These are phyloP conservation scores for Phytophthora meadii DNA, from an alignment of 352 stramenopile genomes.

Conservation along the genomic window DNA sequence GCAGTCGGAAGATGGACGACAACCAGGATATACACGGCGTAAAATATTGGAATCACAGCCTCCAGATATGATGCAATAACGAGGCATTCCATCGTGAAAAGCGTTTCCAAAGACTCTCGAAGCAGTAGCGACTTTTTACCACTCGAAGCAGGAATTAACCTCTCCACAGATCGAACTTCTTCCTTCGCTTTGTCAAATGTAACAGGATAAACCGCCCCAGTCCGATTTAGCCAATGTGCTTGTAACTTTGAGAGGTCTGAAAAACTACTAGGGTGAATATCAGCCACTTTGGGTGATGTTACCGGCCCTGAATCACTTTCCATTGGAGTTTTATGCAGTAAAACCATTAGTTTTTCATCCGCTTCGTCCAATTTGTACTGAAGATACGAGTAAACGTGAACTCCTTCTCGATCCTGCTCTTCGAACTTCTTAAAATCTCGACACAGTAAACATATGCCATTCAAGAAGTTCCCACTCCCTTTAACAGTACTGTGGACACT, in stretches of 20 bases:
- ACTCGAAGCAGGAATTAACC: not conserved
- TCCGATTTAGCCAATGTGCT: constrained; percentile 1
- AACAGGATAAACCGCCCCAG: constrained; percentile 5
- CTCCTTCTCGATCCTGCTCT: constrained; percentile 3
- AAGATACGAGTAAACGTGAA: constrained; percentile 10
- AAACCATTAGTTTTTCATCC: constrained; percentile 6
- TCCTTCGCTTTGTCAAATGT: not conserved
- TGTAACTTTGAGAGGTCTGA: not conserved
- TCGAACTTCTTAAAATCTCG: not conserved
- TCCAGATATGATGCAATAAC: constrained; percentile 44
- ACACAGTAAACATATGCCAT: constrained; percentile 1
- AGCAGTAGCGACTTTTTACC: not conserved
- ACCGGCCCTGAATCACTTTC: not conserved
- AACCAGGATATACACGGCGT: constrained; percentile 22
- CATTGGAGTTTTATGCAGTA: constrained; percentile 2
- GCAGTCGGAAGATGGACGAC: constrained; percentile 29
- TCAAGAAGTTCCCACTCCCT: constrained; percentile 4
- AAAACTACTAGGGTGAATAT: not conserved
- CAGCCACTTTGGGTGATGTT: not conserved
- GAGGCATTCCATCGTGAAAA: constrained; percentile 44
- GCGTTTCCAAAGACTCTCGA: constrained; percentile 17
- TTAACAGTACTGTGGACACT: not conserved
- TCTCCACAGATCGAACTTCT: not conserved
- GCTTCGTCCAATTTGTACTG: constrained; percentile 7
- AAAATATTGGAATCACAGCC: constrained; percentile 39